Evolutionary conservation across 768 basidiomycete species (phyloP), one percentile per base, ranked within the genome.

Genomic region (Mycena maculata): DNA sequence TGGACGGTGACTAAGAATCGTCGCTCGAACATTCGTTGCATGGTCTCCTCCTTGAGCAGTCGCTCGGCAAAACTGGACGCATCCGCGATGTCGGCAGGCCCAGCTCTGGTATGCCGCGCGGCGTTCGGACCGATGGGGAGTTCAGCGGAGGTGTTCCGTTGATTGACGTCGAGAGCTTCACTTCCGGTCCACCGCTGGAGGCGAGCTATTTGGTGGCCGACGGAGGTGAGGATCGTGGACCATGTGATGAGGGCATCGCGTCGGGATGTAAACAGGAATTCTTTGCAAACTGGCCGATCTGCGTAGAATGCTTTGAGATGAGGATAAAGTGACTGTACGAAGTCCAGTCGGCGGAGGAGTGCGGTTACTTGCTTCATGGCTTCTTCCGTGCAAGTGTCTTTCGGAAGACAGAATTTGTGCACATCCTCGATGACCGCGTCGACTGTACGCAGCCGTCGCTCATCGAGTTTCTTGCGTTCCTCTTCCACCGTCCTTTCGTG

Each of bases 111-210:
- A 65, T 73, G 54, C 41, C 79, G 76, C 27, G 77, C 73, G 22
- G 76, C 72, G 65, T 78, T 71, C 28, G 74, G 68, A 36, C 75
- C 76, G 56, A 85, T 82, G 42, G 84, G 85, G 31, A 82, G 75
- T 63, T 93, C 92, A 15, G 87, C 84, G 59, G 82, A 88, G 20
- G 91, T 89, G 68, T 89, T 88, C 12, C 93, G 92, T 66, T 92
- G 89, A 38, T 88, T 93, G 59, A 98, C 92, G 74, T 98, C 94
- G 57, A 99, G 85, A 22, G 91, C 92, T 68, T 95, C 92, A 76
- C 92, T 94, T 18, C 95, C 96, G 0, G 97, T 98, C 97, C 97
- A 98, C 67, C 90, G 90, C 69, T 92, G 92, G 27, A 99, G 83
- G 39, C 94, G 86, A 27, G 82, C 78, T 60, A 97, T 89, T 71